These are phyloP conservation scores for Naganishia randhawae DNA, from an alignment of 768 basidiomycete species.

Conservation along the genomic window DNA sequence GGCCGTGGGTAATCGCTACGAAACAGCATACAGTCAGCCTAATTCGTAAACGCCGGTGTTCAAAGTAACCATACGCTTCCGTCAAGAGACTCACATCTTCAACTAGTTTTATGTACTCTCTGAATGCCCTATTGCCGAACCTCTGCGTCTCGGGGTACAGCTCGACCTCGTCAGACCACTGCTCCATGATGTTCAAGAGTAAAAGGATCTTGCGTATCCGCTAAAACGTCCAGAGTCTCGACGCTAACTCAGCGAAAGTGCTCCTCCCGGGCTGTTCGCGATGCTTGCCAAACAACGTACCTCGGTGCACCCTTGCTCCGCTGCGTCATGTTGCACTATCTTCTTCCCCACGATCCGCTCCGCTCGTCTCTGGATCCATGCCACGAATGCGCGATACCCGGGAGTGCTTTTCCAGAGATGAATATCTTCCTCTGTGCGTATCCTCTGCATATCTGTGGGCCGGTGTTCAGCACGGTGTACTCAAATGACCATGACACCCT, in stretches of 20 bases:
- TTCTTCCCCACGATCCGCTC: conserved; percentile 69
- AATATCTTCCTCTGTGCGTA: conserved; percentile 55
- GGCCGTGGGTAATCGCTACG: conserved; percentile 52
- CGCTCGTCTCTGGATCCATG: conserved; percentile 72
- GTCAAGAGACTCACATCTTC: conserved; percentile 61
- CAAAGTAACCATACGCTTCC: not conserved
- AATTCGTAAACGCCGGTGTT: no score
- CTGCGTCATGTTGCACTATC: conserved; percentile 53
- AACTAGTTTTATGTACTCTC: conserved; percentile 69
- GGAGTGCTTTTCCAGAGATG: conserved; percentile 65
- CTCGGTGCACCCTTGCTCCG: conserved; percentile 50
- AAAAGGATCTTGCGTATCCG: conserved; percentile 27
- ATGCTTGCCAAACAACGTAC: conserved; percentile 14
- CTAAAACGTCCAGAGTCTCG: conserved; percentile 47
- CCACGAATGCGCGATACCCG: conserved; percentile 68
- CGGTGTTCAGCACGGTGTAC: not conserved
- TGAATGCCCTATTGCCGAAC: conserved; percentile 87
- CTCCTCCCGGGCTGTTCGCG: no score
- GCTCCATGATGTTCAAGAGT: conserved; percentile 3
- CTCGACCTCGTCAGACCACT: conserved; percentile 26
- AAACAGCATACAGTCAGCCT: no score
- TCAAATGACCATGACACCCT: not conserved
- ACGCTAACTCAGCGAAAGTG: not conserved
- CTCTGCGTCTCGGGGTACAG: conserved; percentile 60
- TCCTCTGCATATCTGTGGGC: not conserved